Percentiles rank a stretch among this genome's conserved stretches.
Evolutionary conservation across 139 green algal genomes (phyloP).

Genomic region (Astrephomene gubernaculifera): DNA sequence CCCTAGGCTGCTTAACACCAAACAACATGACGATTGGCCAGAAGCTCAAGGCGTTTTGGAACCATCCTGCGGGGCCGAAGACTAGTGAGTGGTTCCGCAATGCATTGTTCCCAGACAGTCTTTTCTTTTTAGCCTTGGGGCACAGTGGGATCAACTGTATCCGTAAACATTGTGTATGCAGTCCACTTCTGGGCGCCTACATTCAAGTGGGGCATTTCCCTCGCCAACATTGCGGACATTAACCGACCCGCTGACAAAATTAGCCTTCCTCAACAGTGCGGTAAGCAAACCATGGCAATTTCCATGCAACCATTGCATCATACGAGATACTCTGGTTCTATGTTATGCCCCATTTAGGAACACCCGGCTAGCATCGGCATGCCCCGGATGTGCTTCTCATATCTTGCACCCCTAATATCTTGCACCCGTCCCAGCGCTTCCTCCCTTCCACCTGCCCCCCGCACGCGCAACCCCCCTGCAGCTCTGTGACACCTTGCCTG

Average conservation of each 20-base stretch:
- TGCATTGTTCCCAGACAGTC: not conserved
- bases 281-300: too few species aligned
- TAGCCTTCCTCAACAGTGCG: constrained; percentile 93
- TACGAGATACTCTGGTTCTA: too few species aligned
- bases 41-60: constrained; percentile 73
- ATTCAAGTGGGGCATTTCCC: constrained; percentile 97
- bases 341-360: too few species aligned
- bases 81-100: constrained; percentile 66
- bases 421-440: too few species aligned
- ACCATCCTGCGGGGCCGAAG: constrained; percentile 88
- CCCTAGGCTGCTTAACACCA: too few species aligned
- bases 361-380: too few species aligned
- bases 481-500: too few species aligned
- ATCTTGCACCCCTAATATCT: too few species aligned
- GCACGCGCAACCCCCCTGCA: too few species aligned
- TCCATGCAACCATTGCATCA: too few species aligned
- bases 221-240: constrained; percentile 97
- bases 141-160: not conserved
- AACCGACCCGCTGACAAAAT: constrained; percentile 89
- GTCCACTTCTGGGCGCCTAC: constrained; percentile 97
- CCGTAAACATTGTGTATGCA: constrained; percentile 41
- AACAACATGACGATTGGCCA: constrained; percentile 19
- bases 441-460: too few species aligned
- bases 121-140: not conserved
- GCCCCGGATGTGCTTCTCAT: too few species aligned